These are phyloP conservation scores for Ceriops decandra DNA, from an alignment of 345 rosid species.

Conservation along the genomic window DNA sequence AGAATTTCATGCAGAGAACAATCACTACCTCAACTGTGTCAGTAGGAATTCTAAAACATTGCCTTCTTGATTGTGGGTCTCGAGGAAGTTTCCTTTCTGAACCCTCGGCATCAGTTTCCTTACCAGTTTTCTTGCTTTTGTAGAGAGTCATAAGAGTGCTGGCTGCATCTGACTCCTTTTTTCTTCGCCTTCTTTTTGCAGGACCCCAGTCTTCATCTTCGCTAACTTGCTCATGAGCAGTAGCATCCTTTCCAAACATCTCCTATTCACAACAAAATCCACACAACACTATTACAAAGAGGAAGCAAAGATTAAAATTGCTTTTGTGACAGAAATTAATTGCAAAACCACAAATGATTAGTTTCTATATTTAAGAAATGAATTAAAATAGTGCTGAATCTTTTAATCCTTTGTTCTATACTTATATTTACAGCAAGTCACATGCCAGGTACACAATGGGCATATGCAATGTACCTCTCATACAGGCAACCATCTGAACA, in stretches of 20 bases:
- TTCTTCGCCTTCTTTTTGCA: constrained; percentile 60
- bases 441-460: background rate
- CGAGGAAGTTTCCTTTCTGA: constrained; percentile 32
- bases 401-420: background rate
- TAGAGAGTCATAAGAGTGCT: constrained; percentile 61
- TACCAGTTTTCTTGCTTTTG: constrained; percentile 46
- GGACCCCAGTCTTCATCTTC: constrained; percentile 99
- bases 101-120: constrained; percentile 34
- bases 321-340: background rate
- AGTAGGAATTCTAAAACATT: constrained; percentile 64
- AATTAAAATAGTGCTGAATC: background rate
- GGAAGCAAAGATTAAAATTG: background rate
- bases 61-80: constrained; percentile 48
- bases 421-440: background rate
- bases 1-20: constrained; percentile 14
- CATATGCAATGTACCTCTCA: background rate
- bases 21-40: constrained; percentile 71
- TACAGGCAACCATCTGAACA: background rate
- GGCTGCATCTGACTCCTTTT: constrained; percentile 76
- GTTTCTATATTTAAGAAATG: constrained; percentile 5
- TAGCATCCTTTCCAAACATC: constrained; percentile 96
- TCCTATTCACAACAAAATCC: constrained; percentile 45
- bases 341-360: background rate
- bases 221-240: constrained; percentile 60
- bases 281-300: constrained; percentile 8